Percentiles rank a stretch among this genome's conserved stretches.
These are phyloP conservation scores for Yamadazyma diddensiae DNA, from an alignment of 1,139 yeast genomes.

Conservation along the genomic window DNA sequence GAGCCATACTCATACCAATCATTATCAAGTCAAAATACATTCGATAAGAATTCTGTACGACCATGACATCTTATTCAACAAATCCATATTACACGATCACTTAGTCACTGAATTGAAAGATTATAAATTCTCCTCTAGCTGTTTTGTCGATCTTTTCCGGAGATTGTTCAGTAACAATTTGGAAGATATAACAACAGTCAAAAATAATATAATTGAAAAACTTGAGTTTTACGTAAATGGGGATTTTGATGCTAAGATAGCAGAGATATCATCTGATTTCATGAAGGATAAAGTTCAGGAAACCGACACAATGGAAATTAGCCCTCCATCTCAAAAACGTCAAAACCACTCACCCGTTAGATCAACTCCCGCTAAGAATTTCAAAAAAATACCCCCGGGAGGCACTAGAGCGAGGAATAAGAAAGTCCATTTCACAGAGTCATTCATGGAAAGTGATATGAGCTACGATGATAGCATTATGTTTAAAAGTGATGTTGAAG, in stretches of 20 bases:
- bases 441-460: slow-evolving; percentile 23
- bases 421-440: slow-evolving; percentile 27
- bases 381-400: slow-evolving; percentile 17
- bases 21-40: slow-evolving; percentile 40
- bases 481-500: slow-evolving; percentile 24
- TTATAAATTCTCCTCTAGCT: slow-evolving; percentile 19
- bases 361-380: slow-evolving; percentile 23
- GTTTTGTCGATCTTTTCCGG: slow-evolving; percentile 13
- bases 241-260: slow-evolving; percentile 36
- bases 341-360: slow-evolving; percentile 29
- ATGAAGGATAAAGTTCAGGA: slow-evolving; percentile 25
- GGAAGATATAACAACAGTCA: slow-evolving; percentile 4
- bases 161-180: slow-evolving; percentile 4
- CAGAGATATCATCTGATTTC: slow-evolving; percentile 27
- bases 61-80: slow-evolving; percentile 51
- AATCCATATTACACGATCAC: slow-evolving; percentile 49
- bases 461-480: slow-evolving; percentile 21
- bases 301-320: not conserved
- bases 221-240: slow-evolving; percentile 34
- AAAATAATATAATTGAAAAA: slow-evolving; percentile 14
- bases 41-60: slow-evolving; percentile 47
- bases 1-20: slow-evolving; percentile 39
- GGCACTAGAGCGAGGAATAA: slow-evolving; percentile 18
- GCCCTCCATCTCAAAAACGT: slow-evolving; percentile 18
- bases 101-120: slow-evolving; percentile 29